Conservation (phyloP, 1,284 basidiomycete species). For the Neonothopanus nambi region DNA sequence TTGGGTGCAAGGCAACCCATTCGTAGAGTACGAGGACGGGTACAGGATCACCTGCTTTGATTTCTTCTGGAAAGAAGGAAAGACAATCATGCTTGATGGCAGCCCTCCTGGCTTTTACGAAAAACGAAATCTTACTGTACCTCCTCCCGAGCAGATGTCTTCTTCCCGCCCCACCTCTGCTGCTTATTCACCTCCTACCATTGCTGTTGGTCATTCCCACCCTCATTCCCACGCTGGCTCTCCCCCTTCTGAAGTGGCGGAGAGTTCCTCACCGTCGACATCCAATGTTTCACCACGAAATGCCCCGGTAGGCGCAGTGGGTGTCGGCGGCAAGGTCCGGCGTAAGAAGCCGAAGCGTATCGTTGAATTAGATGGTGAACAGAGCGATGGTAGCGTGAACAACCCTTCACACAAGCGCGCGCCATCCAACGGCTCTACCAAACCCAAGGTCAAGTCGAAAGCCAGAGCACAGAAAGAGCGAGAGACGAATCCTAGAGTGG, state of each 20-base stretch:
- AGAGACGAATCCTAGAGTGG: constrained; percentile 15
- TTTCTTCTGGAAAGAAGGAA: constrained; percentile 81
- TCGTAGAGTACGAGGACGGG: constrained; percentile 69
- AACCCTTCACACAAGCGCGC: constrained; percentile 31
- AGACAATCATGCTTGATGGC: constrained; percentile 74
- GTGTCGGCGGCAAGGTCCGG: constrained; percentile 42
- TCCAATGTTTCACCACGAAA: constrained; percentile 45
- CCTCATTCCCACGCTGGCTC: constrained; percentile 30
- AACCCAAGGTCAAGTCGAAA: constrained; percentile 18
- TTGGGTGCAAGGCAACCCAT: constrained; percentile 81
- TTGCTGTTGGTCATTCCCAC: constrained; percentile 50
- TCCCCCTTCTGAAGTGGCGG: constrained; percentile 15
- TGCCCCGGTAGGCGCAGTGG: constrained; percentile 40
- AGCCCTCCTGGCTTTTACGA: constrained; percentile 76
- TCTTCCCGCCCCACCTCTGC: constrained; percentile 49
- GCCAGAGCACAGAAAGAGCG: constrained; percentile 18
- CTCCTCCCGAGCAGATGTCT: constrained; percentile 51
- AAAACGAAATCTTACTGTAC: constrained; percentile 54
- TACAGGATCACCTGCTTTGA: constrained; percentile 81
- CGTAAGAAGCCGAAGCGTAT: constrained; percentile 68
- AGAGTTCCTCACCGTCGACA: constrained; percentile 30
- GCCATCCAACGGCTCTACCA: constrained; percentile 32
- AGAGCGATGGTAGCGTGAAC: constrained; percentile 31
- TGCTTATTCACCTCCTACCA: constrained; percentile 57
- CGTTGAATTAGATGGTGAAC: constrained; percentile 59